phyloP scores from a whole-genome alignment of 306 rosid species.

The Acmispon strigosus region DNA sequence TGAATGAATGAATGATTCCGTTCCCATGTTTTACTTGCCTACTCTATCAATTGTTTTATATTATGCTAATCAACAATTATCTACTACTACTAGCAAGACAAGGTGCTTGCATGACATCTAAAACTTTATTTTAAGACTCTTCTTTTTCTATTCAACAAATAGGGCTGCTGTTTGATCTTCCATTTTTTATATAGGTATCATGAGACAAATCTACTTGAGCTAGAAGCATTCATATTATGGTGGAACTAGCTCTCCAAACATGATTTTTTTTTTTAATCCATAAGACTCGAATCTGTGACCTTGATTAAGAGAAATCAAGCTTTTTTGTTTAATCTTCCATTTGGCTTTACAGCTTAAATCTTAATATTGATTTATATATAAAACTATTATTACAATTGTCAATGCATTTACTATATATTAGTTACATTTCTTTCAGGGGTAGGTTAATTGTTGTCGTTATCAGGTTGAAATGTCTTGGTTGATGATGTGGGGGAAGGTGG shows the following conservation, averaged over 20 bases:
- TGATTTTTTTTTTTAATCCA: too few species aligned
- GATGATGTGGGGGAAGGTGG: background rate
- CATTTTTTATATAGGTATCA: background rate
- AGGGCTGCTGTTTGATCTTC: background rate
- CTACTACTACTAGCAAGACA: background rate
- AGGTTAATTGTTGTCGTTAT: slow-evolving; percentile 7
- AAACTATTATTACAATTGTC: background rate
- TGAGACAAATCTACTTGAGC: too few species aligned
- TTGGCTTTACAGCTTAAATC: background rate
- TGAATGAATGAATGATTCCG: slow-evolving; percentile 6
- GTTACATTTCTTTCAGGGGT: slow-evolving; percentile 6
- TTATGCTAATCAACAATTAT: background rate
- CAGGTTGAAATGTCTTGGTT: slow-evolving; percentile 6
- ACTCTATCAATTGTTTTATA: background rate
- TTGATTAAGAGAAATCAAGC: too few species aligned
- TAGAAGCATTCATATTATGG: too few species aligned
- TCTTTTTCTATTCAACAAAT: background rate
- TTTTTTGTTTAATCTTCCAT: too few species aligned
- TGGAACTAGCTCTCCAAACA: too few species aligned
- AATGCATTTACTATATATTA: background rate
- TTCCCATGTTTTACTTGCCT: background rate
- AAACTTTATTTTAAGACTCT: background rate
- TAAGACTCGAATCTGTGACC: too few species aligned
- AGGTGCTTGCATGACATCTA: background rate
- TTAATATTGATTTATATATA: background rate